Base-by-base conservation (phyloP, 257 asterid species). In the Rauvolfia tetraphylla region DNA sequence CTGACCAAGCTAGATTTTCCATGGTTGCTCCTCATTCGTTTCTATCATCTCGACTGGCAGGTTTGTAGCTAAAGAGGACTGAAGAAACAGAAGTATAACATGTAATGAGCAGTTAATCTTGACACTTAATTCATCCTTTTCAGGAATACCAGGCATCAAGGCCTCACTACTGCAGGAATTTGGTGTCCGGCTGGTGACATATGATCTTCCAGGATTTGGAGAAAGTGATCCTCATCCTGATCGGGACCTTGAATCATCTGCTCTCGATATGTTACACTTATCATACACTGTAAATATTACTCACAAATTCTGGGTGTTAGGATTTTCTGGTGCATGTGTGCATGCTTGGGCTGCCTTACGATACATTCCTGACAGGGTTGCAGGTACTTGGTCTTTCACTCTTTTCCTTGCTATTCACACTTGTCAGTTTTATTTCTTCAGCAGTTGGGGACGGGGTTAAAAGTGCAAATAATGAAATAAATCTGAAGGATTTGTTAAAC, bases 261-360 rank as follows among this genome's bases (percentile, higher is more conserved):
- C 99, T 78, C 29, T 91, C 89, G 99, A 95, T 84, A 85, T 95
- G 79, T 79, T 93, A 48, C 93, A 95, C 86, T 85, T 95, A 76
- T 89, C 99, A 9, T 90, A 88, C 84, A 87, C 97, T 70, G 85
- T 90, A 85, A 89, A 88, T 82, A 72, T 95, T 58, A 87, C 92
- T 3, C 96, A 85, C 74, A 95, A 95, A 59, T 91, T 95, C 82
- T 95, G 99, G 99, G 90, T 93, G 69, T 79, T 93, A 75, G 98
- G 92, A 56, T 88, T 81, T 77, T 87, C 98, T 41, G 87, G 80
- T 73, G 99, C 94, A 81, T 87, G 93, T 86, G 86, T 86, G 82
- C 98, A 95, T 81, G 89, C 93, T 73, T 95, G 97, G 97, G 96
- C 96, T 78, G 94, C 98, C 65, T 97, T 95, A 78, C 88, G 89